Evolutionary conservation across 768 basidiomycete genomes (phyloP).

Genomic region (Auriscalpium orientale): DNA sequence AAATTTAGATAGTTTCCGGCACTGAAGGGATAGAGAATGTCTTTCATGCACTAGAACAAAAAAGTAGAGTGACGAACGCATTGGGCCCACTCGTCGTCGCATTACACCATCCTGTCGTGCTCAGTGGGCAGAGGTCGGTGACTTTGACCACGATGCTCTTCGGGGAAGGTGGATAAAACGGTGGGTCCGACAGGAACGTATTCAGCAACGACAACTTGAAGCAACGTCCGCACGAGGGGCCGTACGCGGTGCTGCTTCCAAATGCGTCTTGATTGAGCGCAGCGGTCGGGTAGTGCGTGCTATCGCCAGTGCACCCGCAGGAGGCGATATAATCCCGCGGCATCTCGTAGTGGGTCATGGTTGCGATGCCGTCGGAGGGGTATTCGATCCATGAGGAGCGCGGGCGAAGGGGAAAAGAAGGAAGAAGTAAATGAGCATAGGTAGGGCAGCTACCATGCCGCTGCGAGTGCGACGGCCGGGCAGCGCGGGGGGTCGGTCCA

Average conservation of each 20-base stretch:
- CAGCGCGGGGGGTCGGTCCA: too few relatives aligned
- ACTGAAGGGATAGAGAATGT: constrained; percentile 28
- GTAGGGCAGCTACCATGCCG: too few relatives aligned
- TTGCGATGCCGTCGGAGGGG: constrained; percentile 53
- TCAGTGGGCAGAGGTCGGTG: constrained; percentile 71
- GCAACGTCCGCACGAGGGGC: constrained; percentile 71
- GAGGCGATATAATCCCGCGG: constrained; percentile 52
- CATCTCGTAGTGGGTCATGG: constrained; percentile 68
- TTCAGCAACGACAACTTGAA: constrained; percentile 72
- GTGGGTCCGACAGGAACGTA: constrained; percentile 57
- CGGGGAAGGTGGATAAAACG: constrained; percentile 53
- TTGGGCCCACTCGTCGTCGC: constrained; percentile 57
- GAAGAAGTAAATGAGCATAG: too few relatives aligned
- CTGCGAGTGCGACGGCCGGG: too few relatives aligned
- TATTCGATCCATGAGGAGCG: constrained; percentile 53
- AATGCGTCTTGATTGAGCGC: constrained; percentile 76
- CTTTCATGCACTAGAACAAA: neutral
- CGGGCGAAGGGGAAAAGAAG: too few relatives aligned
- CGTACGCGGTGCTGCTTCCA: constrained; percentile 64
- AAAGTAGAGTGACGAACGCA: constrained; percentile 34
- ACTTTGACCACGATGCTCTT: constrained; percentile 69
- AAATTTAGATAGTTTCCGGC: constrained; percentile 71
- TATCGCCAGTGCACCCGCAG: constrained; percentile 63
- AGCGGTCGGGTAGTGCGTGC: constrained; percentile 62
- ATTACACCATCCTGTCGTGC: constrained; percentile 59